Evolutionary conservation across 148 eudicot species (phyloP).

Genomic region (Pharnaceum exiguum): DNA sequence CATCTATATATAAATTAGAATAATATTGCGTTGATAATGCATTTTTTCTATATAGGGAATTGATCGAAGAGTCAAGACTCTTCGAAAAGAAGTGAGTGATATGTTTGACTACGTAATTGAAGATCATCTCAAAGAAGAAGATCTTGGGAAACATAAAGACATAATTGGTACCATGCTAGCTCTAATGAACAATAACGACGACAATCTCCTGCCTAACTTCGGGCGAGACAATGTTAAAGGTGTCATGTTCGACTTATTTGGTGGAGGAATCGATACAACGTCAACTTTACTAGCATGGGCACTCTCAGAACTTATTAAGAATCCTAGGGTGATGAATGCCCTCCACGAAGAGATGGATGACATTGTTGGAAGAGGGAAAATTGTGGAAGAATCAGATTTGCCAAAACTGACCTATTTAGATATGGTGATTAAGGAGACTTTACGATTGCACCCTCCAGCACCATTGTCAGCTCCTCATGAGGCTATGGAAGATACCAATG

Average conservation of each 20-base stretch:
- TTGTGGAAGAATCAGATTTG: constrained; percentile 10
- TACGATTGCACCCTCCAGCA: constrained; percentile 5
- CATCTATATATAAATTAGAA: too few species aligned
- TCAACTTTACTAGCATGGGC: constrained; percentile 1
- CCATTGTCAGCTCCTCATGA: constrained; percentile 9
- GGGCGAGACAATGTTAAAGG: constrained; percentile 2
- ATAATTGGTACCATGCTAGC: constrained; percentile 3
- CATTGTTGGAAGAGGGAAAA: neutral
- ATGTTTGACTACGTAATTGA: constrained; percentile 8
- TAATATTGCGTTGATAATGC: too few species aligned
- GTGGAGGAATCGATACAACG: constrained; percentile 8
- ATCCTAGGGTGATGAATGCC: constrained; percentile 3
- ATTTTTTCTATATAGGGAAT: neutral
- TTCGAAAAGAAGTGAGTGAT: neutral
- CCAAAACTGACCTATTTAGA: constrained; percentile 13
- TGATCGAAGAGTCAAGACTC: neutral
- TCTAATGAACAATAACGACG: neutral
- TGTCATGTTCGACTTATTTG: constrained; percentile 14
- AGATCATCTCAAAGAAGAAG: constrained; percentile 16
- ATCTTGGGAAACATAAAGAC: neutral
- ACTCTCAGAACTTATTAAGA: constrained; percentile 2
- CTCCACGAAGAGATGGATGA: constrained; percentile 11
- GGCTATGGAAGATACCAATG: constrained; percentile 1
- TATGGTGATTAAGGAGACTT: constrained; percentile 11
- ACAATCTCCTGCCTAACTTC: neutral